Evolutionary conservation across 768 basidiomycete genomes (phyloP).

Genomic region (Brasilioporus rufonigricans): DNA sequence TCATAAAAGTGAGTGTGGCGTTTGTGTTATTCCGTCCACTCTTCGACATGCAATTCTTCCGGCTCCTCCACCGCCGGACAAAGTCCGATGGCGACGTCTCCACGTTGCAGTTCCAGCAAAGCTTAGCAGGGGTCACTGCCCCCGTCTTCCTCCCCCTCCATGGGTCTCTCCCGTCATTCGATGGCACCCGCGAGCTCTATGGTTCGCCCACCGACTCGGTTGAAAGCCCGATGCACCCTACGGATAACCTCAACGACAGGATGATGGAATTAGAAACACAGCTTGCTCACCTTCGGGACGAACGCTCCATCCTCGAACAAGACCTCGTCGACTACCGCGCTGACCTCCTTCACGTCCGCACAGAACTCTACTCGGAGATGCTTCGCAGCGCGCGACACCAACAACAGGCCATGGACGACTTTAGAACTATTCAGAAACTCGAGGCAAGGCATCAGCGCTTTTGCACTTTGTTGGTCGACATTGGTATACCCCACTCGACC

Average conservation of each 20-base stretch:
- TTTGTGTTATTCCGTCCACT: not conserved
- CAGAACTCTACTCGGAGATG: slow-evolving; percentile 30
- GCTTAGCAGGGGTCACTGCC: not conserved
- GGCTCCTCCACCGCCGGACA: slow-evolving; percentile 45
- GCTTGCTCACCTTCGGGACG: slow-evolving; percentile 11
- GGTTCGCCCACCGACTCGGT: not conserved
- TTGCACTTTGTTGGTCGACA: slow-evolving; percentile 22
- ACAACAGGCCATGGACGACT: slow-evolving; percentile 21
- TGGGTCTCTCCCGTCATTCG: slow-evolving; percentile 23
- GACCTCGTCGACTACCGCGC: slow-evolving; percentile 28
- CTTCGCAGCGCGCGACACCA: slow-evolving; percentile 25
- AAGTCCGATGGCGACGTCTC: slow-evolving; percentile 44
- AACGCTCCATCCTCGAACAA: slow-evolving; percentile 21
- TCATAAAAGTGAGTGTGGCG: slow-evolving; percentile 14
- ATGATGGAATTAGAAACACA: slow-evolving; percentile 14
- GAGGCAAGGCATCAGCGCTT: slow-evolving; percentile 26
- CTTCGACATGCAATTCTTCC: slow-evolving; percentile 44
- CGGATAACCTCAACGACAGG: slow-evolving; percentile 2
- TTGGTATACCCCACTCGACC: slow-evolving; percentile 25
- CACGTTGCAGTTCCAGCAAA: slow-evolving; percentile 11
- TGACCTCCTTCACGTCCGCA: slow-evolving; percentile 30
- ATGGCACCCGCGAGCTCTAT: slow-evolving; percentile 24
- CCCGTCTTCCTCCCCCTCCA: slow-evolving; percentile 27
- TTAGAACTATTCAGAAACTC: slow-evolving; percentile 27
- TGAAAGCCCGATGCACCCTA: not conserved